phyloP scores from a whole-genome alignment of 2,329 filamentous ascomycete genomes.

The Aspergillus sp. region DNA sequence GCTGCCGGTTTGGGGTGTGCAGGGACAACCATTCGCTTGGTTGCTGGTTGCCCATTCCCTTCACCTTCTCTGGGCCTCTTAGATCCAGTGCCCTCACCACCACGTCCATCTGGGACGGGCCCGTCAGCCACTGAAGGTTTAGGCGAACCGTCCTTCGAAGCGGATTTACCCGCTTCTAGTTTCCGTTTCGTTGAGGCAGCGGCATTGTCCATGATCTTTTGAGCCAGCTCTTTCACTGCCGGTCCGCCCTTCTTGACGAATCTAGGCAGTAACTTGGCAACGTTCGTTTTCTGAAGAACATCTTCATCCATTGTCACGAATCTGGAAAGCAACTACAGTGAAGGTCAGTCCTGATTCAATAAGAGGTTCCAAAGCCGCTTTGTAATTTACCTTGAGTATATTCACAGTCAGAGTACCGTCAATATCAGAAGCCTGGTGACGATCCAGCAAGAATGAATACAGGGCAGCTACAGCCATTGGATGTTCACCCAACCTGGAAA shows the following conservation, averaged over 20 bases:
- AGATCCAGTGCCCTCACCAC: conserved; percentile 31
- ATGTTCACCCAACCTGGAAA: conserved; percentile 52
- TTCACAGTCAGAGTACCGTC: conserved; percentile 47
- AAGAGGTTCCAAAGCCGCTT: not conserved
- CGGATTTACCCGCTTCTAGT: conserved; percentile 39
- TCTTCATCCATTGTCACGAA: conserved; percentile 61
- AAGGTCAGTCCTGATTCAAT: conserved; percentile 24
- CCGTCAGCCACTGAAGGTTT: conserved; percentile 23
- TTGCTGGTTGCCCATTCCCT: conserved; percentile 34
- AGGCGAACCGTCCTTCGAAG: conserved; percentile 39
- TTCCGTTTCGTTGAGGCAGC: conserved; percentile 48
- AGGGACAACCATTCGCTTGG: conserved; percentile 42
- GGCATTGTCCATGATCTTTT: conserved; percentile 56
- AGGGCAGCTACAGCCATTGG: conserved; percentile 49
- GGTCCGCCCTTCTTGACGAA: conserved; percentile 62
- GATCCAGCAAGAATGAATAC: conserved; percentile 53
- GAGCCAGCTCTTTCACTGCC: conserved; percentile 57
- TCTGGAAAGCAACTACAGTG: conserved; percentile 52
- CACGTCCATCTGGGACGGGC: conserved; percentile 17
- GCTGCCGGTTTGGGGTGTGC: conserved; percentile 37
- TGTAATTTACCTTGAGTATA: conserved; percentile 48
- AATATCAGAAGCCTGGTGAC: conserved; percentile 51
- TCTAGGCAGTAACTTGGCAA: conserved; percentile 59
- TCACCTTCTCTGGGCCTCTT: conserved; percentile 47
- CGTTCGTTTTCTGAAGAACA: conserved; percentile 61